Base-by-base conservation (phyloP, 2,329 filamentous ascomycete species). In the Fusarium sp. region DNA sequence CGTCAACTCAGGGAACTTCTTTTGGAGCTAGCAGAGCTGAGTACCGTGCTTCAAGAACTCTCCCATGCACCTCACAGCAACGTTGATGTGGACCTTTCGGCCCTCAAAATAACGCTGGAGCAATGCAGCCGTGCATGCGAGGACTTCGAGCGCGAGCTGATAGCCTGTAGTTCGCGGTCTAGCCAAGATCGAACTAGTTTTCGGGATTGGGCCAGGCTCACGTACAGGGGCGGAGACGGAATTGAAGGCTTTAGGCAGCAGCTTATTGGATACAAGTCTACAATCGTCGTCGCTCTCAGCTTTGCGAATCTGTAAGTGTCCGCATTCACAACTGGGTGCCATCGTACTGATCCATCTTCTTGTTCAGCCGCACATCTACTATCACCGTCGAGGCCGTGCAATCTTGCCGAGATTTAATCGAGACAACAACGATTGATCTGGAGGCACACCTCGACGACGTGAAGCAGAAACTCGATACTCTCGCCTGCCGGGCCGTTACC, bases 201-300 rank as follows among this genome's bases (percentile, higher is more conserved):
- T 70, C 78, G 80, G 46, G 82, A 83, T 66, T 84, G 80, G 82
- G 79, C 80, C 6, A 81, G 76, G 68, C 67, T 84, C 46, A 79
- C 65, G 60, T 84, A 83, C 53, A 19, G 47, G 17, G 81, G 83
- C 77, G 80, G 79, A 33, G 78, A 83, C 44, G 76, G 83, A 63
- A 80, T 84, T 42, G 77, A 80, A 62, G 77, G 76, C 50, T 84
- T 84, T 56, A 76, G 74, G 39, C 69, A 76, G 24, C 65, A 81
- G 39, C 65, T 84, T 33, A 76, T 80, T 42, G 76, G 77, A 44
- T 84, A 84, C 62, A 83, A 82, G 26, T 62, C 67, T 46, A 73
- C 69, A 8, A 73, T 73, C 17, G 21, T 43, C 17, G 49, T 73
- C 45, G 71, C 65, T 26, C 65, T 73, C 26, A 69, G 65, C 11